Percentiles rank a stretch among this genome's conserved stretches.
phyloP scores from a whole-genome alignment of 1,284 basidiomycete species.

The Tylopilus orsonianus region DNA sequence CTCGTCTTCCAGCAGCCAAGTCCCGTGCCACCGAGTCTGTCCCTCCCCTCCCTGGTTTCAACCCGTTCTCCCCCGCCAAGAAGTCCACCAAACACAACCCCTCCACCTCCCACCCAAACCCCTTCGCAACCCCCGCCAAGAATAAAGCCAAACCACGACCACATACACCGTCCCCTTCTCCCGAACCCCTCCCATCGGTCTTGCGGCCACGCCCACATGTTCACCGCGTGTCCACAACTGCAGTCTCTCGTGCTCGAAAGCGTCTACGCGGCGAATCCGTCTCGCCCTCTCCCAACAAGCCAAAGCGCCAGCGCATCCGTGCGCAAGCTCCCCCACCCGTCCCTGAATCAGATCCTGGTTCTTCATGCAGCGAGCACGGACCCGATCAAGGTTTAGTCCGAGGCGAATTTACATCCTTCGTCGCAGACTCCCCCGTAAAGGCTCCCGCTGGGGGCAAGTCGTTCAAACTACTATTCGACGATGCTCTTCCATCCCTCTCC shows the following conservation, averaged over 20 bases:
- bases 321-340: slow-evolving; percentile 35
- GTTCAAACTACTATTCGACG: slow-evolving; percentile 70
- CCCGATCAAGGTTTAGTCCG: slow-evolving; percentile 34
- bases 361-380: slow-evolving; percentile 40
- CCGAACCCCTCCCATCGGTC: slow-evolving; percentile 39
- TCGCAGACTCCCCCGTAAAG: slow-evolving; percentile 72
- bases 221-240: slow-evolving; percentile 34
- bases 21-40: slow-evolving; percentile 50
- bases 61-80: slow-evolving; percentile 78
- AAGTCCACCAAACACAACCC: slow-evolving; percentile 41
- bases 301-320: slow-evolving; percentile 58
- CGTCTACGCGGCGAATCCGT: slow-evolving; percentile 77
- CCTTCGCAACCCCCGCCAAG: slow-evolving; percentile 56
- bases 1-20: slow-evolving; percentile 40
- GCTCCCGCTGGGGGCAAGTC: slow-evolving; percentile 49
- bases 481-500: slow-evolving; percentile 37
- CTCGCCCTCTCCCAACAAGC: slow-evolving; percentile 75
- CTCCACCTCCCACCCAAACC: slow-evolving; percentile 38
- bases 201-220: slow-evolving; percentile 26
- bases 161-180: slow-evolving; percentile 36
- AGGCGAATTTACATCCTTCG: slow-evolving; percentile 45
- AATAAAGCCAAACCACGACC: slow-evolving; percentile 32
- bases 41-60: slow-evolving; percentile 53
- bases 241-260: slow-evolving; percentile 70
- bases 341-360: slow-evolving; percentile 24